Base-by-base conservation (phyloP, 2,329 filamentous ascomycete genomes). In the Fonsecaea multimorphosa region DNA sequence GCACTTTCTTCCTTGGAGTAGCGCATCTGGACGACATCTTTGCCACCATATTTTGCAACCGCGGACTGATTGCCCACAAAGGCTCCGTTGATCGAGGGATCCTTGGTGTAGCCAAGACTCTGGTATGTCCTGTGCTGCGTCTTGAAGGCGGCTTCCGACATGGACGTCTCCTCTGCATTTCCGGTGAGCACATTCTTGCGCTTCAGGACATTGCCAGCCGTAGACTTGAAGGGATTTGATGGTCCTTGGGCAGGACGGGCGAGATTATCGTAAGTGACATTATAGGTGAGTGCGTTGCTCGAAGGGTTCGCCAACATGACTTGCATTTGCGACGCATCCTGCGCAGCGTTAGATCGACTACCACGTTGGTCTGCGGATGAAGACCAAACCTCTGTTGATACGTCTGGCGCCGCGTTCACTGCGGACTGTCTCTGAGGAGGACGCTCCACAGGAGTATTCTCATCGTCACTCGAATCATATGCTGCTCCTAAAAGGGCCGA, bases 61-160 rank as follows among this genome's bases (percentile, higher is more conserved):
- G 77, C 79, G 4, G 78, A 76, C 58, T 83, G 76, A 63, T 84
- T 70, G 79, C 89, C 76, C 3, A 84, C 77, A 67, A 79, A 80
- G 24, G 78, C 74, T 12, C 78, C 80, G 16, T 79, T 78, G 31
- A 74, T 66, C 22, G 75, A 78, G 11, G 82, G 82, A 67, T 84
- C 80, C 70, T 79, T 78, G 73, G 87, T 80, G 72, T 84, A 85
- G 2, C 83, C 83, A 53, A 84, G 71, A 68, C 90, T 85, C 76
- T 94, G 89, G 66, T 95, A 86, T 1, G 92, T 93, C 64, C 92
- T 89, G 76, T 97, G 93, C 70, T 95, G 93, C 74, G 87, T 87
- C 72, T 92, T 88, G 76, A 99, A 99, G 0, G 91, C 93, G 69
- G 94, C 87, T 74, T 98, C 95, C 77, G 92, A 96, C 70, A 99